These are phyloP conservation scores for Aureobasidium sp. DNA, from an alignment of 2,329 filamentous ascomycete genomes.

Conservation along the genomic window DNA sequence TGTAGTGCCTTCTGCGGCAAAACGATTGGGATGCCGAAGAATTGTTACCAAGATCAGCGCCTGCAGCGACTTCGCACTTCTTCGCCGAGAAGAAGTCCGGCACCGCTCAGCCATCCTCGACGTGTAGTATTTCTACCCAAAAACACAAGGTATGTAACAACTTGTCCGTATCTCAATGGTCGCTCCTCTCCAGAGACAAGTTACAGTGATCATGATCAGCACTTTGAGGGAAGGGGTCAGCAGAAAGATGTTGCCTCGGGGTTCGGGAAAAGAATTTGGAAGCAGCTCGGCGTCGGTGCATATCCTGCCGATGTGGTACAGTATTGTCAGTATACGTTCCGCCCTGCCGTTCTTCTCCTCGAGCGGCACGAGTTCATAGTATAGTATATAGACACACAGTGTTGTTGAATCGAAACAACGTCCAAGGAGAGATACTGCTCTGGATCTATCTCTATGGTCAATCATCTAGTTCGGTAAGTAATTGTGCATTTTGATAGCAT, in stretches of 20 bases:
- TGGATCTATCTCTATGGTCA: too few relatives aligned
- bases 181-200: neutral
- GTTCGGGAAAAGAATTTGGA: neutral
- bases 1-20: neutral
- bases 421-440: too few relatives aligned
- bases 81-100: neutral
- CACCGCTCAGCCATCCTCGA: neutral
- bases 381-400: too few relatives aligned
- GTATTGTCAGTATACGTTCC: too few relatives aligned
- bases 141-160: neutral
- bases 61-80: constrained; percentile 4
- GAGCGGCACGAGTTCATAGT: too few relatives aligned
- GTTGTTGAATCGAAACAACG: too few relatives aligned
- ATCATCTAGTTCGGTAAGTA: too few relatives aligned
- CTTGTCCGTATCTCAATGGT: neutral
- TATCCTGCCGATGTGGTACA: neutral
- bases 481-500: too few relatives aligned
- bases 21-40: neutral
- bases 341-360: too few relatives aligned
- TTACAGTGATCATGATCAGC: neutral
- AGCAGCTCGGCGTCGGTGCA: neutral
- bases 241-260: neutral
- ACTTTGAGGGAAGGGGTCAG: neutral
- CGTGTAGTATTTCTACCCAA: neutral
- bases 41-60: neutral